Percentiles rank a stretch among this genome's conserved stretches.
Evolutionary conservation across 2,329 filamentous ascomycete genomes (phyloP).

Genomic region (Parasarocladium wereldwijsianum): DNA sequence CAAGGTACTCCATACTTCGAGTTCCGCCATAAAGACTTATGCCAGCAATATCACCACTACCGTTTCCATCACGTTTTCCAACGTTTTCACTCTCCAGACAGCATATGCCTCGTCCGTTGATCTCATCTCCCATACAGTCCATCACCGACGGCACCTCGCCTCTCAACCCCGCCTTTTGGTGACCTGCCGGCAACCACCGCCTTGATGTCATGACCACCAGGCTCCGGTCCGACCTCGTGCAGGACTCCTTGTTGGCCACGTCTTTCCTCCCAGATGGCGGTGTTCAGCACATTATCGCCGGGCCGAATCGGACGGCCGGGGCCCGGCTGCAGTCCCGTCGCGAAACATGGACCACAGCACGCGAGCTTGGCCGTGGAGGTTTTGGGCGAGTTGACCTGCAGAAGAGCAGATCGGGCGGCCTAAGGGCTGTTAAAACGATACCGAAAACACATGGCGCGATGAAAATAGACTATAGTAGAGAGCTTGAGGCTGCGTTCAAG

Average conservation of each 20-base stretch:
- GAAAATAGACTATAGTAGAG: conserved; percentile 1
- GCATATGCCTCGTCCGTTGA: too few relatives aligned
- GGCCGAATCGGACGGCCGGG: not conserved
- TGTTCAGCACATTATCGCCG: not conserved
- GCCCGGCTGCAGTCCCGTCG: not conserved
- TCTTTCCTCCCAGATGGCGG: conserved; percentile 1
- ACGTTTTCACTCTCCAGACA: too few relatives aligned
- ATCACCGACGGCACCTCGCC: too few relatives aligned
- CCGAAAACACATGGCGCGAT: not conserved
- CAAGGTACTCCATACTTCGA: too few relatives aligned
- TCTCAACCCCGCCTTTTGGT: too few relatives aligned
- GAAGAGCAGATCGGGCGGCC: not conserved
- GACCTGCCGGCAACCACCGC: too few relatives aligned
- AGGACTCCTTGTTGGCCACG: conserved; percentile 1
- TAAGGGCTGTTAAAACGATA: conserved; percentile 1
- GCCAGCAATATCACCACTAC: too few relatives aligned
- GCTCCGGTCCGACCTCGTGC: conserved; percentile 3
- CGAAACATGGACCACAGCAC: not conserved
- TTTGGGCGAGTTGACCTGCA: conserved; percentile 1
- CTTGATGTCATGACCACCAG: too few relatives aligned
- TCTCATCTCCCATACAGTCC: too few relatives aligned
- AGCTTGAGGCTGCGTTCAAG: conserved; percentile 1
- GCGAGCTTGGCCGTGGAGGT: not conserved
- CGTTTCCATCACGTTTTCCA: too few relatives aligned
- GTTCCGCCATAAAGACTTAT: too few relatives aligned